Evolutionary conservation across 2,329 filamentous ascomycete species (phyloP), one percentile per base, ranked within the genome.

Genomic region (Coniella vitis): DNA sequence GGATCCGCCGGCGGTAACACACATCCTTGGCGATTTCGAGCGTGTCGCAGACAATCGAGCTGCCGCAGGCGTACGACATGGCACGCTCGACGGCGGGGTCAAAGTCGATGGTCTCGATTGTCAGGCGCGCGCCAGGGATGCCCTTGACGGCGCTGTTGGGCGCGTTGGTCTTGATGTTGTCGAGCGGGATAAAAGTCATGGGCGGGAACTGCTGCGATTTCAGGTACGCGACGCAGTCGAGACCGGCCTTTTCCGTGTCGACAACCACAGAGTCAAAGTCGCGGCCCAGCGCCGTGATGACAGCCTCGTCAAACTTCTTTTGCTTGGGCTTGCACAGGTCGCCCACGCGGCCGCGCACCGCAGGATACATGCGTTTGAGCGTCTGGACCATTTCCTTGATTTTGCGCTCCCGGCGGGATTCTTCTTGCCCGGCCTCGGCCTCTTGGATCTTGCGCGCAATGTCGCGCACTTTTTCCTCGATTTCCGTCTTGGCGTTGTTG

Each of bases 211-310:
- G 83, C 63, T 96, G 88, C 56, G 95, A 89, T 58, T 93, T 93
- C 51, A 98, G 79, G 61, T 95, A 94, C 57, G 93, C 83, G 48
- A 98, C 93, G 64, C 93, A 98, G 58, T 96, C 90, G 51, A 90
- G 84, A 22, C 88, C 93, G 1, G 87, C 93, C 69, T 93, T 95
- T 66, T 97, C 90, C 2, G 89, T 91, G 59, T 98, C 93, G 9
- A 97, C 91, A 42, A 98, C 83, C 38, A 98, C 86, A 0, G 90
- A 87, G 64, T 98, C 91, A 63, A 95, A 95, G 61, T 97, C 87
- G 47, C 88, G 83, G 44, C 93, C 93, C 4, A 98, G 79, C 7
- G 95, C 90, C 19, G 89, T 94, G 59, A 88, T 89, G 55, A 98
- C 87, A 39, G 93, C 93, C 57, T 93, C 88, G 55, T 93, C 87